phyloP scores from a whole-genome alignment of 768 basidiomycete species.

The Sistotremastrum suecicum region DNA sequence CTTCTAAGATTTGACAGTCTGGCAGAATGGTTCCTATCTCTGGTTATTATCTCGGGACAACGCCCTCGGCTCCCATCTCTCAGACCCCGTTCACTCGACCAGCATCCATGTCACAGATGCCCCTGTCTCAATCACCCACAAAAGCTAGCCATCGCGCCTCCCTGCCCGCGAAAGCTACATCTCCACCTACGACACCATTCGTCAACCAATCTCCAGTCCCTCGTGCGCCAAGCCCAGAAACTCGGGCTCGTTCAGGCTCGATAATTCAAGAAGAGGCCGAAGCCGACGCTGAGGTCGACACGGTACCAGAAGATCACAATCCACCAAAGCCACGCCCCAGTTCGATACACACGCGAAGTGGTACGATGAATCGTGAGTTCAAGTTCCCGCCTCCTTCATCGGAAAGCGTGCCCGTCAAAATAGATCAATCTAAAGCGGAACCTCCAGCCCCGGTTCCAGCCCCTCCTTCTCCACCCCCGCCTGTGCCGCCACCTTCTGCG shows the following conservation, averaged over 20 bases:
- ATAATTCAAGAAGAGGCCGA: conserved; percentile 19
- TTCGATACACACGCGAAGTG: conserved; percentile 25
- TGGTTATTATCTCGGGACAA: conserved; percentile 65
- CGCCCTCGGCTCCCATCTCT: conserved; percentile 31
- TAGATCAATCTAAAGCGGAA: conserved; percentile 1
- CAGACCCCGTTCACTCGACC: conserved; percentile 32
- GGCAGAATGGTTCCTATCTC: conserved; percentile 88
- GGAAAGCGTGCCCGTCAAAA: conserved; percentile 7
- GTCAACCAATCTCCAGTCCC: conserved; percentile 23
- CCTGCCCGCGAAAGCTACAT: conserved; percentile 37
- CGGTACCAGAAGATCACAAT: conserved; percentile 8
- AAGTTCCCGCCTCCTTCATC: conserved; percentile 38
- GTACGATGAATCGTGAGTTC: conserved; percentile 69
- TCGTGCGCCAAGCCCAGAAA: conserved; percentile 40
- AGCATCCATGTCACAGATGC: conserved; percentile 66
- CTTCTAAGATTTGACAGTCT: neutral
- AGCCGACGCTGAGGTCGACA: conserved; percentile 17
- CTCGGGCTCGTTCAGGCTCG: conserved; percentile 6
- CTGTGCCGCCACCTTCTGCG: conserved; percentile 12
- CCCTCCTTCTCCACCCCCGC: conserved; percentile 15
- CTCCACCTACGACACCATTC: conserved; percentile 12
- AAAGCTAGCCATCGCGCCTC: conserved; percentile 47
- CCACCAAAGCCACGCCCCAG: conserved; percentile 7
- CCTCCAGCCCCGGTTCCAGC: conserved; percentile 20
- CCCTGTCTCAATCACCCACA: conserved; percentile 31